These are phyloP conservation scores for Glycine latifolia DNA, from an alignment of 306 rosid species.

Conservation along the genomic window DNA sequence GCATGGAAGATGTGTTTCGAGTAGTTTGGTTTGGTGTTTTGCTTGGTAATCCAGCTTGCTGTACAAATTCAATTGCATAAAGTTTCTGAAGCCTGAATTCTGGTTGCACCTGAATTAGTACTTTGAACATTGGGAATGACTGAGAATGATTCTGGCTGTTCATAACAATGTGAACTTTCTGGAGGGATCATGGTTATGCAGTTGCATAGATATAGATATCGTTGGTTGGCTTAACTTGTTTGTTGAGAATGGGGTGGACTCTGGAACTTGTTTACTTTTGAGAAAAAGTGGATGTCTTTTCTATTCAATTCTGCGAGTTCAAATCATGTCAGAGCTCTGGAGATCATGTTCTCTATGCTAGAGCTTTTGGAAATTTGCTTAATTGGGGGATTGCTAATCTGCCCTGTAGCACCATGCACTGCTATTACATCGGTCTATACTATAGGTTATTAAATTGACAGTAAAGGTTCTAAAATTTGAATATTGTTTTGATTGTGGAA, in stretches of 20 bases:
- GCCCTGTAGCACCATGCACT: not conserved
- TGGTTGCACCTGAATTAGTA: constrained; percentile 7
- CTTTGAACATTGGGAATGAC: not conserved
- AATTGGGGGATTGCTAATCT: constrained; percentile 1
- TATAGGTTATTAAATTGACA: not conserved
- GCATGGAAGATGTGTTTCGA: not conserved
- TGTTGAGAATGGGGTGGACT: constrained; percentile 4
- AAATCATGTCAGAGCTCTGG: constrained; percentile 14
- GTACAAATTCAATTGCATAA: constrained; percentile 22
- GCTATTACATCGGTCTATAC: not conserved
- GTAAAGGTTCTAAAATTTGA: constrained; percentile 11
- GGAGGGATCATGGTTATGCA: not conserved
- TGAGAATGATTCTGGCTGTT: not conserved
- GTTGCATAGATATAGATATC: constrained; percentile 9
- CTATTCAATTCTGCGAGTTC: too few species aligned
- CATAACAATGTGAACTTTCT: constrained; percentile 1
- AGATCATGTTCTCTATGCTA: not conserved
- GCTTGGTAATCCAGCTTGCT: constrained; percentile 1
- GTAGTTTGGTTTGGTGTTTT: not conserved
- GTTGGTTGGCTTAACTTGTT: constrained; percentile 21
- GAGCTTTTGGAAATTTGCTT: not conserved
- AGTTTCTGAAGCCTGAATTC: constrained; percentile 7
- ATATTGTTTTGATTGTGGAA: constrained; percentile 21
- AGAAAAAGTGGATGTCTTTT: not conserved
- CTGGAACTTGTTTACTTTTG: constrained; percentile 16